Conservation (phyloP, 2,329 filamentous ascomycete genomes). For the Gremmenia infestans region DNA sequence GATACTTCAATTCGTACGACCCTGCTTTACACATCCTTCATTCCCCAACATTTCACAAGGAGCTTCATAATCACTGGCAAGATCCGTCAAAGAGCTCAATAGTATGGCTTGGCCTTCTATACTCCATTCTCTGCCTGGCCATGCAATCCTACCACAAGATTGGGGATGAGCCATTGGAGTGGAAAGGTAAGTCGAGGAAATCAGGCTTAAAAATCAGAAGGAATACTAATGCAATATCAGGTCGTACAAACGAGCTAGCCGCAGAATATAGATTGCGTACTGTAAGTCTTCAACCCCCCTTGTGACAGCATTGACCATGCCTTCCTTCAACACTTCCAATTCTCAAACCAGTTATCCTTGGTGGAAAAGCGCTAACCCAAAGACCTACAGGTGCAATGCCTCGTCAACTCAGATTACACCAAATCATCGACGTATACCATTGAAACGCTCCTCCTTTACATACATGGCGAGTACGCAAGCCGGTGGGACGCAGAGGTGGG, state of each 20-base stretch:
- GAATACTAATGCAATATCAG: slow-evolving; percentile 14
- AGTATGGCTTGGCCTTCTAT: slow-evolving; percentile 75
- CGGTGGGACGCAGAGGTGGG: slow-evolving; percentile 65
- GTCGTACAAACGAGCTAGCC: slow-evolving; percentile 50
- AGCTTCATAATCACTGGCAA: slow-evolving; percentile 62
- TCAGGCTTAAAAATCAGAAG: not conserved
- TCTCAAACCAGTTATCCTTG: too few relatives aligned
- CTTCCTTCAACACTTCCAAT: too few relatives aligned
- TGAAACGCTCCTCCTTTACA: slow-evolving; percentile 72
- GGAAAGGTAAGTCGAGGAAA: slow-evolving; percentile 51
- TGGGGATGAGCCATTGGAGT: slow-evolving; percentile 74
- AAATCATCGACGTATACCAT: slow-evolving; percentile 69
- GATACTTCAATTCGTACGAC: slow-evolving; percentile 84
- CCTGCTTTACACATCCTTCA: slow-evolving; percentile 71
- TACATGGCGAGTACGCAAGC: slow-evolving; percentile 69
- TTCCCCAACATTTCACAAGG: slow-evolving; percentile 76
- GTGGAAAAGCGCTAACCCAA: too few relatives aligned
- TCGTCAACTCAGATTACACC: slow-evolving; percentile 72
- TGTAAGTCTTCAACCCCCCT: slow-evolving; percentile 27
- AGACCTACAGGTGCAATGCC: slow-evolving; percentile 52
- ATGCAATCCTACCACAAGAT: slow-evolving; percentile 76
- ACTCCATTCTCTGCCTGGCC: slow-evolving; percentile 70
- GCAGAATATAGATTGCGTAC: slow-evolving; percentile 65
- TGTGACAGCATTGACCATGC: too few relatives aligned
- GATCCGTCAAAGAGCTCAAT: slow-evolving; percentile 67